A percentile compares a stretch with the other conserved stretches of the same genome.
Conservation (phyloP, 2,329 filamentous ascomycete species). For the Cryphonectria carpinicola region DNA sequence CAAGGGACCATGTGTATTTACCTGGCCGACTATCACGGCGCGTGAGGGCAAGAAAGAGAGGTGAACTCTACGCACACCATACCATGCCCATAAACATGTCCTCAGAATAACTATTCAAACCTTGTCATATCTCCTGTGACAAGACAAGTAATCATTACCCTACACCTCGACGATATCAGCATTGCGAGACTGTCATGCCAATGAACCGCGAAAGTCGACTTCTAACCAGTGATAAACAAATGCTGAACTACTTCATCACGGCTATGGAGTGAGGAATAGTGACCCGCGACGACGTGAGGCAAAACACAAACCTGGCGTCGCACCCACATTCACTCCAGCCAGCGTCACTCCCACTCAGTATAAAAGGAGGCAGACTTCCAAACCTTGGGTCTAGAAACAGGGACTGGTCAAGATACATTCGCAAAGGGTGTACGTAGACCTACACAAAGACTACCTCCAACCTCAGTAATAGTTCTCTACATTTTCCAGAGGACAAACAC, state of each 20-base stretch:
- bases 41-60: background rate
- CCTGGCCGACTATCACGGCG: background rate
- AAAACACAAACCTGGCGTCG: background rate
- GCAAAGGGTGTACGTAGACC: background rate
- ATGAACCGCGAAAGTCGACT: background rate
- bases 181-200: background rate
- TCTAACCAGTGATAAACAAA: too few species aligned
- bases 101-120: background rate
- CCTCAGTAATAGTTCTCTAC: background rate
- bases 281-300: background rate
- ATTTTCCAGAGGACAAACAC: background rate
- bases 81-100: background rate
- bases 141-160: background rate
- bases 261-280: background rate
- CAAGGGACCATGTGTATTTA: background rate
- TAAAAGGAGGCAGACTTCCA: background rate
- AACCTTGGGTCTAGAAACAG: background rate
- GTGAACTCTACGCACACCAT: background rate
- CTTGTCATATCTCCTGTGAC: background rate
- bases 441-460: background rate
- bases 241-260: background rate
- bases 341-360: background rate
- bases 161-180: background rate
- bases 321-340: background rate
- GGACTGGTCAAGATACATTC: background rate